Base-by-base conservation (phyloP, 345 rosid species). In the Lepidium africanum region DNA sequence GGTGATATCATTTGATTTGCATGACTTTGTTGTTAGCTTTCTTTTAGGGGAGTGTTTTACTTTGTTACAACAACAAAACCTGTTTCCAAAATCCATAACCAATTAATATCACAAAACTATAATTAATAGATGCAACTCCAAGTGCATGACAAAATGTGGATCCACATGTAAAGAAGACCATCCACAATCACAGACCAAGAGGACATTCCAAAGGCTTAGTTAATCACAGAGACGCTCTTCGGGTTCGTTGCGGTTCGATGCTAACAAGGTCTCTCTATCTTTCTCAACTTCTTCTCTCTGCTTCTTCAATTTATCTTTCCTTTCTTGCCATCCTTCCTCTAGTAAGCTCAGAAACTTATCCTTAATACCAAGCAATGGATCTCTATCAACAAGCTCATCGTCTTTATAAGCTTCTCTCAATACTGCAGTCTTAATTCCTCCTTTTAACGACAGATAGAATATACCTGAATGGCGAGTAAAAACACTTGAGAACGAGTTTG, bases 391-490 rank as follows among this genome's bases (percentile, higher is more conserved):
- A 85, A 86, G 72, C 67, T 77, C 79, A 16, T 83, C 52, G 9
- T 76, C 83, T 80, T 81, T 72, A 45, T 89, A 91, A 6, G 95
- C 96, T 58, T 94, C 89, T 66, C 99, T 83, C 59, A 94, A 57
- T 32, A 91, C 76, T 0, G 93, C 97, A 35, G 95, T 94, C 80
- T 89, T 79, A 59, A 87, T 87, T 59, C 87, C 92, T 16, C 96
- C 97, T 77, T 94, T 94, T 35, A 89, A 6, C 0, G 97, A 94
- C 84, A 94, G 42, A 69, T 91, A 94, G 80, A 94, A 94, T 15
- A 91, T 81, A 61, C 96, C 96, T 0, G 99, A 86, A 79, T 94
- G 99, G 53, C 99, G 80, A 0, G 97, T 94, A 69, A 94, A 94
- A 11, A 72, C 86, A 49, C 69, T 84, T 0, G 96, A 82, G 74